Percentiles rank a stretch among this genome's conserved stretches.
Evolutionary conservation across 192 early-diverging fungal genomes (phyloP).

Genomic region (Backusella liffmaniae): DNA sequence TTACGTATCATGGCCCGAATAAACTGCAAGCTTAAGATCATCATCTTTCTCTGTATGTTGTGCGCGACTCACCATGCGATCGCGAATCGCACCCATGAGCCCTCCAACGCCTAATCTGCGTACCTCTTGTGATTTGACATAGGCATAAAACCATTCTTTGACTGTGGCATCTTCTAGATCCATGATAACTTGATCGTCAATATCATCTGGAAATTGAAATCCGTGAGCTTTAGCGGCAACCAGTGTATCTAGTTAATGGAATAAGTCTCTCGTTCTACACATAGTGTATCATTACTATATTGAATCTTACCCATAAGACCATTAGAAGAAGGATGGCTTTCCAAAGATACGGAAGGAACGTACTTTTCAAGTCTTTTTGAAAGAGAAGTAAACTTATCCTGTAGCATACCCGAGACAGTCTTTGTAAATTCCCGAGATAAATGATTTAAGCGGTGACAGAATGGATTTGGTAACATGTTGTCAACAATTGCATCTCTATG

Average conservation of each 20-base stretch:
- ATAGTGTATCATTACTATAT: neutral
- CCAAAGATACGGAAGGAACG: slow-evolving; percentile 34
- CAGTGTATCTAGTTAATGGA: slow-evolving; percentile 16
- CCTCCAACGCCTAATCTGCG: slow-evolving; percentile 35
- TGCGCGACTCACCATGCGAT: slow-evolving; percentile 30
- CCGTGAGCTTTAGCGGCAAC: slow-evolving; percentile 35
- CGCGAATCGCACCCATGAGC: slow-evolving; percentile 35
- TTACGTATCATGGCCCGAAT: slow-evolving; percentile 44
- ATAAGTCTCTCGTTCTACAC: no score
- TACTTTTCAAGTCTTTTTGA: slow-evolving; percentile 23
- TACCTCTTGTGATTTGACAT: slow-evolving; percentile 24
- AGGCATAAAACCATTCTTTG: slow-evolving; percentile 39
- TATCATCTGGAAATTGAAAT: slow-evolving; percentile 25
- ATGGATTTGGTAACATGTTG: slow-evolving; percentile 35
- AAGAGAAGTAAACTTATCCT: slow-evolving; percentile 22
- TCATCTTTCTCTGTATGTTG: slow-evolving; percentile 23
- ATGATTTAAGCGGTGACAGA: slow-evolving; percentile 24
- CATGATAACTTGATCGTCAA: slow-evolving; percentile 23
- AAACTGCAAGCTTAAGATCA: slow-evolving; percentile 35
- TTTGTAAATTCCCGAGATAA: slow-evolving; percentile 28
- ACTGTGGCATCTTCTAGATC: slow-evolving; percentile 31
- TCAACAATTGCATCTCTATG: slow-evolving; percentile 30
- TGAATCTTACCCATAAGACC: slow-evolving; percentile 27
- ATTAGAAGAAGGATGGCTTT: slow-evolving; percentile 40
- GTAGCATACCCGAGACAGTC: slow-evolving; percentile 13